Conservation (phyloP, 306 rosid genomes). For the Betula pendula region DNA sequence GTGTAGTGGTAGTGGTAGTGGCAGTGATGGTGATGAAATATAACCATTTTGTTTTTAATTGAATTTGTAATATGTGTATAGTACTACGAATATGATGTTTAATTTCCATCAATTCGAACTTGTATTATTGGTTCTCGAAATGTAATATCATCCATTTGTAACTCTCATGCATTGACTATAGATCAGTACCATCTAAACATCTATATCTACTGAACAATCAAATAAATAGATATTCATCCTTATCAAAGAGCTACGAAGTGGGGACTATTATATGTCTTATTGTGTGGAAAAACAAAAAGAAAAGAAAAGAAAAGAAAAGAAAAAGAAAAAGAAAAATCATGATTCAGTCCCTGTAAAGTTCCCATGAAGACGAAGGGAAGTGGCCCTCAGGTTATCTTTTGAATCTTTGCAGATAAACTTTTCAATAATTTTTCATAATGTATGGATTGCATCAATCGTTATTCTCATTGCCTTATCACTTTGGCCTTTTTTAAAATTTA, state of each 20-base stretch:
- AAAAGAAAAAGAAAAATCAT: slow-evolving; percentile 33
- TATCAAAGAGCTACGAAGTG: background rate
- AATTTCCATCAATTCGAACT: slow-evolving; percentile 27
- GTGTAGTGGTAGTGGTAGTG: slow-evolving; percentile 4
- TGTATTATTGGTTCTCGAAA: slow-evolving; percentile 8
- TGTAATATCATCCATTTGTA: background rate
- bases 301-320: slow-evolving; percentile 20
- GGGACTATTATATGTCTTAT: slow-evolving; percentile 41
- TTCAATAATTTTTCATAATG: background rate
- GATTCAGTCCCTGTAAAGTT: slow-evolving; percentile 40
- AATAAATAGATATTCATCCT: background rate
- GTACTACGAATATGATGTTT: slow-evolving; percentile 19
- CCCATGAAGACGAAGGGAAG: slow-evolving; percentile 52
- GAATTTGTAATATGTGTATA: slow-evolving; percentile 5
- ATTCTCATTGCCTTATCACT: slow-evolving; percentile 29
- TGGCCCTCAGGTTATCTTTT: slow-evolving; percentile 35
- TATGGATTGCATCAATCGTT: slow-evolving; percentile 33
- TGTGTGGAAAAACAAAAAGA: slow-evolving; percentile 32
- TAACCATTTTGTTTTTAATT: slow-evolving; percentile 10
- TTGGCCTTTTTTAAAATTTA: slow-evolving; percentile 6
- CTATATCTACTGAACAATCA: background rate
- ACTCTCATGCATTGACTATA: slow-evolving; percentile 14
- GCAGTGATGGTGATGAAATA: background rate
- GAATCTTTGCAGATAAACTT: background rate
- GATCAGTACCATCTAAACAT: background rate